phyloP scores from a whole-genome alignment of 306 rosid species.

The Vigna nakashimae region DNA sequence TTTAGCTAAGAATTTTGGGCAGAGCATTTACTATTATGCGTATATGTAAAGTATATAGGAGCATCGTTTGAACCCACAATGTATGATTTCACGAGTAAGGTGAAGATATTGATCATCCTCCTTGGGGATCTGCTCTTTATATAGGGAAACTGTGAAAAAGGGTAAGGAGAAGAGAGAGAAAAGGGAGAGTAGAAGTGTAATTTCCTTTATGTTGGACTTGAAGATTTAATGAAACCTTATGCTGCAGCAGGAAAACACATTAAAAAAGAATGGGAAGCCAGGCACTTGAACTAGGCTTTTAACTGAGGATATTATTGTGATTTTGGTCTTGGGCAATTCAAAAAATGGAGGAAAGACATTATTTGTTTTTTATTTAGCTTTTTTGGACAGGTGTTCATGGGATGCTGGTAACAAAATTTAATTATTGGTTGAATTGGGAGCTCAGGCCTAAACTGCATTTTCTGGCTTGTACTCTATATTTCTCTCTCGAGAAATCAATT shows the following conservation, averaged over 20 bases:
- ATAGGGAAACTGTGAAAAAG: background rate
- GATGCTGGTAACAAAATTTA: background rate
- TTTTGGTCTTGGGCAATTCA: background rate
- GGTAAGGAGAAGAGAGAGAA: background rate
- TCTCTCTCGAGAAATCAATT: background rate
- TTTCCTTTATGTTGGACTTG: background rate
- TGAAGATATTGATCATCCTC: background rate
- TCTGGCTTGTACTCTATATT: slow-evolving; percentile 18
- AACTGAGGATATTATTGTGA: background rate
- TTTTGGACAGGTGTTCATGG: background rate
- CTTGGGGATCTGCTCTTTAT: background rate
- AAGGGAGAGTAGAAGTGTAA: slow-evolving; percentile 2
- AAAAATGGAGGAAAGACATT: slow-evolving; percentile 17
- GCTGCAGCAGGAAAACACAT: background rate
- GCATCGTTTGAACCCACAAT: background rate
- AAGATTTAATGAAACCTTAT: background rate
- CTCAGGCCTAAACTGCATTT: slow-evolving; percentile 22
- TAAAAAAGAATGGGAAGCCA: background rate
- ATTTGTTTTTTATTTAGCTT: no score
- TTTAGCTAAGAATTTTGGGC: slow-evolving; percentile 22
- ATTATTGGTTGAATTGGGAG: background rate
- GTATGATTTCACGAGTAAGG: background rate
- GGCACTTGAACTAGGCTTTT: slow-evolving; percentile 1
- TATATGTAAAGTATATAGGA: background rate
- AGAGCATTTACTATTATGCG: background rate